Evolutionary conservation across 805 yeast species (phyloP).

Genomic region (Metschnikowia sp.): DNA sequence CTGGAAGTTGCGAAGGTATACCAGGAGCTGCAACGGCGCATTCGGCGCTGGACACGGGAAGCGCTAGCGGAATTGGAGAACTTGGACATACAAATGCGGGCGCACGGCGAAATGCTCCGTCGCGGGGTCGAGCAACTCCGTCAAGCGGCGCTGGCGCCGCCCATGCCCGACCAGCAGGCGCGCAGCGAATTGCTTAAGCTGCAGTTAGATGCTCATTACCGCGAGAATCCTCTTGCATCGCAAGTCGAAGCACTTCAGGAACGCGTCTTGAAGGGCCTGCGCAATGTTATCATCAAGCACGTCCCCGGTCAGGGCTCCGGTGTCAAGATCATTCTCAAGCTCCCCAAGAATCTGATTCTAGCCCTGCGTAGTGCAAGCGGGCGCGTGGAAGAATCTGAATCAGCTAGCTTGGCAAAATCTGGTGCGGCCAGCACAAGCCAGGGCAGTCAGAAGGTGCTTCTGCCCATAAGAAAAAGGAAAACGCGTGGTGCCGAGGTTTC

Average conservation of each 20-base stretch:
- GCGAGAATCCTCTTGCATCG: constrained; percentile 32
- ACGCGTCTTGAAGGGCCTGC: constrained; percentile 14
- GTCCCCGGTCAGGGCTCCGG: constrained; percentile 12
- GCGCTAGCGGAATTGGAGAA: constrained; percentile 16
- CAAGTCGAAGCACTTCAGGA: constrained; percentile 38
- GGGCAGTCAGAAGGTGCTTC: too few species aligned
- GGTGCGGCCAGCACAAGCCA: too few species aligned
- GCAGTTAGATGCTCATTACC: constrained; percentile 34
- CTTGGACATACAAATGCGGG: constrained; percentile 28
- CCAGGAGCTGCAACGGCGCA: background rate
- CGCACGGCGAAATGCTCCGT: constrained; percentile 25
- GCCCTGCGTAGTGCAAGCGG: too few species aligned
- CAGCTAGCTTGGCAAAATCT: too few species aligned
- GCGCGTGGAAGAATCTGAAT: too few species aligned
- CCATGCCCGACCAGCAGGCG: constrained; percentile 2
- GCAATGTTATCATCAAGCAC: constrained; percentile 13
- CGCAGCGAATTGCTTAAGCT: constrained; percentile 19
- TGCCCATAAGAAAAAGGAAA: too few species aligned
- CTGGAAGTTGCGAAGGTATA: constrained; percentile 2
- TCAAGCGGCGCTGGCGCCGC: constrained; percentile 11
- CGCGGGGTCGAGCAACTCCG: constrained; percentile 27
- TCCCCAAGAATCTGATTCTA: background rate
- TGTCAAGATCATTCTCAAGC: constrained; percentile 15
- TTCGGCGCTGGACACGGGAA: constrained; percentile 10
- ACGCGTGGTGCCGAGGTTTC: too few species aligned